Percentiles rank a stretch among this genome's conserved stretches.
phyloP scores from a whole-genome alignment of 306 rosid genomes.

The Dalbergia cochinchinensis region DNA sequence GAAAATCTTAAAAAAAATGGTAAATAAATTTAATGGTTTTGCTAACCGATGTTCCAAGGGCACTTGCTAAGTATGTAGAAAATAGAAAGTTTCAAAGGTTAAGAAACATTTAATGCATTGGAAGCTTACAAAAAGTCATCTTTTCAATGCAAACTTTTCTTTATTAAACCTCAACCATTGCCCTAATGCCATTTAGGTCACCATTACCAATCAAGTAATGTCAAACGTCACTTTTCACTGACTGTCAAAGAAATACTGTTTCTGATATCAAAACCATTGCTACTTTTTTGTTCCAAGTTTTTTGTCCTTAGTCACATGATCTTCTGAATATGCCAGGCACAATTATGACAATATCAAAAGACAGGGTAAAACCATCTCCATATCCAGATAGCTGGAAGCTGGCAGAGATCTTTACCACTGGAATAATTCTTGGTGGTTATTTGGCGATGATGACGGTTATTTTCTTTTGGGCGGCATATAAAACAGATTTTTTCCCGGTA shows the following conservation, averaged over 20 bases:
- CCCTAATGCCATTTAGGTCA: neutral
- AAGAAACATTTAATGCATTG: too few relatives aligned
- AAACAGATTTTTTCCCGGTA: slow-evolving; percentile 86
- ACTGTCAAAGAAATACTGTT: slow-evolving; percentile 4
- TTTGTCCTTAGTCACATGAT: neutral
- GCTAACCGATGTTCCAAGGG: too few relatives aligned
- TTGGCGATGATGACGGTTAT: slow-evolving; percentile 93
- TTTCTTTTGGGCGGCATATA: slow-evolving; percentile 87
- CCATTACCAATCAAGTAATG: neutral
- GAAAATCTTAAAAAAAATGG: too few relatives aligned
- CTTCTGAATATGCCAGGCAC: slow-evolving; percentile 62
- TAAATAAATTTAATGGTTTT: too few relatives aligned
- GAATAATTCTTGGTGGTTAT: slow-evolving; percentile 80
- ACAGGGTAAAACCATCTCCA: slow-evolving; percentile 91
- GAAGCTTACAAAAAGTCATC: too few relatives aligned
- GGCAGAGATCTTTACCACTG: slow-evolving; percentile 80
- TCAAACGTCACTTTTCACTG: neutral
- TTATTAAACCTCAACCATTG: too few relatives aligned
- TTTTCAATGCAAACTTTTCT: too few relatives aligned
- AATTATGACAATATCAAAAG: slow-evolving; percentile 91
- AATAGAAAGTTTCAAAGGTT: too few relatives aligned
- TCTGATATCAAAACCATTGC: neutral
- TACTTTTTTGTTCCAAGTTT: neutral
- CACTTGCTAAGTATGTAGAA: too few relatives aligned
- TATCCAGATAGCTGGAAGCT: slow-evolving; percentile 92